Conservation (phyloP, 345 rosid genomes). For the Hibiscus syriacus region DNA sequence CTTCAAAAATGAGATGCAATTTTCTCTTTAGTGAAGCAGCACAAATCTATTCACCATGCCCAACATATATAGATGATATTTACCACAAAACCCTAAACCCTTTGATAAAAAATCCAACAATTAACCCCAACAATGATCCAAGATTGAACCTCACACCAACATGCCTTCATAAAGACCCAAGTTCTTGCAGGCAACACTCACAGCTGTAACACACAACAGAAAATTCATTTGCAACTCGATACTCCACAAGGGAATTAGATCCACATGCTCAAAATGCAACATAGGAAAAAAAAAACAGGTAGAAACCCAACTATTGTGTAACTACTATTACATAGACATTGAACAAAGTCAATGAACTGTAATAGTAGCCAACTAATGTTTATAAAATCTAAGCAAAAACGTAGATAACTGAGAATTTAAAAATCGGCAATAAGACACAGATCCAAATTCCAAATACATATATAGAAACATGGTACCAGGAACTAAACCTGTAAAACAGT, state of each 20-base stretch:
- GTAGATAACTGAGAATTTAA: neutral
- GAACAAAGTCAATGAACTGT: neutral
- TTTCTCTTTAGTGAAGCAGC: slow-evolving; percentile 12
- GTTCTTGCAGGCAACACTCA: slow-evolving; percentile 60
- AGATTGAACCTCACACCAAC: slow-evolving; percentile 35
- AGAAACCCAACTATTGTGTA: slow-evolving; percentile 6
- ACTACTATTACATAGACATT: slow-evolving; percentile 6
- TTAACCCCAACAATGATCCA: slow-evolving; percentile 29
- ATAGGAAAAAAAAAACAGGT: slow-evolving; percentile 4
- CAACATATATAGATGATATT: slow-evolving; percentile 11
- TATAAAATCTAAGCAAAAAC: neutral
- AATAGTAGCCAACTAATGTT: neutral
- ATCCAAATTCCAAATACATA: neutral
- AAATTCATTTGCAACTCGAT: slow-evolving; percentile 31
- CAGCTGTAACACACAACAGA: slow-evolving; percentile 54
- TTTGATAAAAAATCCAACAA: slow-evolving; percentile 10
- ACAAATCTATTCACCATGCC: slow-evolving; percentile 13
- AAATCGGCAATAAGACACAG: neutral
- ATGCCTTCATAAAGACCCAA: slow-evolving; percentile 64
- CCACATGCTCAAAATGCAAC: slow-evolving; percentile 25
- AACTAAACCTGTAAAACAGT: neutral
- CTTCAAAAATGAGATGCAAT: slow-evolving; percentile 20
- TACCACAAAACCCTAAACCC: slow-evolving; percentile 29
- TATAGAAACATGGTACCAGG: neutral
- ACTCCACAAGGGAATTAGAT: slow-evolving; percentile 27